Evolutionary conservation across 2,329 filamentous ascomycete genomes (phyloP).

Genomic region (Paecilomyces formosus): DNA sequence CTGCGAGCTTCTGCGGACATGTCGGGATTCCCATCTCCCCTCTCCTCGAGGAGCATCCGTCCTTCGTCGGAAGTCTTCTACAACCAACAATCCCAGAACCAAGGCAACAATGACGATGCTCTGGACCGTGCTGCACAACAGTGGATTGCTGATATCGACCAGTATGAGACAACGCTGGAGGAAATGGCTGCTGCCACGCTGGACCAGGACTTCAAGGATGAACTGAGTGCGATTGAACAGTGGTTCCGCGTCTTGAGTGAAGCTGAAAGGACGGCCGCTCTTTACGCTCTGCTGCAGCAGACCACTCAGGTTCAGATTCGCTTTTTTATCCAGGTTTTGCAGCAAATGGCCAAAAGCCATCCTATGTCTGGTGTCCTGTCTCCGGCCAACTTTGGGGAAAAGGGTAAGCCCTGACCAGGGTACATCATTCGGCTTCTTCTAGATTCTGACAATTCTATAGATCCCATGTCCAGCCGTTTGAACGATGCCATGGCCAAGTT

Average conservation of each 20-base stretch:
- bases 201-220: slow-evolving; percentile 99
- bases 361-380: slow-evolving; percentile 94
- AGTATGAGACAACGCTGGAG: slow-evolving; percentile 96
- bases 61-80: slow-evolving; percentile 92
- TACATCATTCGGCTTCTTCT: background rate
- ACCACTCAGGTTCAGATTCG: slow-evolving; percentile 98
- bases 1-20: slow-evolving; percentile 95
- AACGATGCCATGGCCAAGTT: slow-evolving; percentile 96
- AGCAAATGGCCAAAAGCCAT: slow-evolving; percentile 98
- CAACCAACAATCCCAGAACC: slow-evolving; percentile 64
- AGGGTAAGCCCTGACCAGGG: slow-evolving; percentile 52
- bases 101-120: slow-evolving; percentile 68
- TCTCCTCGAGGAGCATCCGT: slow-evolving; percentile 70
- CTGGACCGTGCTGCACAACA: slow-evolving; percentile 93
- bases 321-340: slow-evolving; percentile 97
- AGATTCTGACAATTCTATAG: slow-evolving; percentile 41
- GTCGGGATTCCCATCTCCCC: slow-evolving; percentile 68
- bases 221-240: slow-evolving; percentile 96
- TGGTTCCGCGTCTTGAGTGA: slow-evolving; percentile 98
- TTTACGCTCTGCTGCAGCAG: slow-evolving; percentile 94
- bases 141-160: slow-evolving; percentile 98
- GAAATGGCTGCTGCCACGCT: slow-evolving; percentile 99
- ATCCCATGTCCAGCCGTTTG: slow-evolving; percentile 92
- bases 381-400: slow-evolving; percentile 86
- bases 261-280: slow-evolving; percentile 86